Evolutionary conservation across 108 stramenopile genomes (phyloP), one percentile per base, ranked within the genome.

Genomic region (Nitzschia sp.): DNA sequence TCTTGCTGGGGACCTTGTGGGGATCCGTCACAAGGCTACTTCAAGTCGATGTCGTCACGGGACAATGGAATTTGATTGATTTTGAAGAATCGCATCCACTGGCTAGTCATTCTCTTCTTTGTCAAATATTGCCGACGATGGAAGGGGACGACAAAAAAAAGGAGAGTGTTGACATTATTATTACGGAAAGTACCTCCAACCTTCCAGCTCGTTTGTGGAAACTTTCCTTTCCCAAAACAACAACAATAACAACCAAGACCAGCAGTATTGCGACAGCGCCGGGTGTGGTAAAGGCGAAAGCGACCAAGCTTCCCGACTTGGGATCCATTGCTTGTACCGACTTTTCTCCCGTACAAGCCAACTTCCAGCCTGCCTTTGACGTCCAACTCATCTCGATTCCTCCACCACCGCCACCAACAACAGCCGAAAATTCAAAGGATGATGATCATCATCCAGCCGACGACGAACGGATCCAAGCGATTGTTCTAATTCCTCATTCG

Each of bases 1-100:
- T 92, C 8, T 33, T 85, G 19, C 27, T 73, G 2, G 79, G 77
- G 11, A 77, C 80, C 50, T 69, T 85, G 58, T 92, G 88, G 88
- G 88, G 91, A 58, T 84, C 77, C 2, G 54, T 68, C 25, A 46
- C 53, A 9, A 75, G 79, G 57, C 56, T 85, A 3, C 34, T 92
- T 48, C 78, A 68, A 22, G 73, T 92, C 19, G 70, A 77, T 13
- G 26, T 75, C 17, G 33, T 44, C 25, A 68, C 71, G 36, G 83
- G 81, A 47, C 41, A 65, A 22, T 66, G 86, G 9, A 45, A 56
- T 16, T 71, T 80, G 1, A n/a, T 89, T 0, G 60, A 82, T 16
- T 72, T 86, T 53, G 55, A 54, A 8, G 53, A 56, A 31, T 38
- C 22, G 9, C 53, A 59, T 22, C n/a, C 19, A 41, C 15, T 46